phyloP scores from a whole-genome alignment of 1,284 basidiomycete species.

The Sporisorium iseilematis-ciliati region DNA sequence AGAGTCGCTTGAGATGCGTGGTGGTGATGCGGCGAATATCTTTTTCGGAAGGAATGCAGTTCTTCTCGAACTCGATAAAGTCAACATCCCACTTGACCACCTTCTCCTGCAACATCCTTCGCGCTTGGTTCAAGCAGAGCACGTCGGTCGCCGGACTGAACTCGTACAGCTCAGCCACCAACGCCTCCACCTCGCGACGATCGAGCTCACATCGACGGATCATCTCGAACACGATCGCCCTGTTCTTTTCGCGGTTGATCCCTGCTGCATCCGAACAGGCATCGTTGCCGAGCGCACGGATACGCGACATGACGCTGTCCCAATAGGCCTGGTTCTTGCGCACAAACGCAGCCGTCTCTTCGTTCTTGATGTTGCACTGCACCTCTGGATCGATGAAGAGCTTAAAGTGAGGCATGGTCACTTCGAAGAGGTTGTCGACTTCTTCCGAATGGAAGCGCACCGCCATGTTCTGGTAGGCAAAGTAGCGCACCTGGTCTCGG shows the following conservation, averaged over 20 bases:
- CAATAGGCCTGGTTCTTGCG: constrained; percentile 78
- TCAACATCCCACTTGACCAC: constrained; percentile 96
- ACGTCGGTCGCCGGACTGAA: constrained; percentile 78
- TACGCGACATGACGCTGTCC: constrained; percentile 73
- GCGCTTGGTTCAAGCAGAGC: constrained; percentile 86
- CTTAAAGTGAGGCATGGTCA: constrained; percentile 88
- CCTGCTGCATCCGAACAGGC: constrained; percentile 54
- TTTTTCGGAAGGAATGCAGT: constrained; percentile 71
- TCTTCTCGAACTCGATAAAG: constrained; percentile 74
- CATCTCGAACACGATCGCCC: constrained; percentile 47
- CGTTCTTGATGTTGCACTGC: constrained; percentile 87
- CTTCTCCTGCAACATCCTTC: constrained; percentile 88
- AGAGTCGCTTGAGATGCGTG: constrained; percentile 72
- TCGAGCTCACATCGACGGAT: constrained; percentile 57
- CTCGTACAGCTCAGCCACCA: constrained; percentile 77
- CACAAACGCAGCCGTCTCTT: constrained; percentile 84
- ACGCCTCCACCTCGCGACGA: constrained; percentile 77
- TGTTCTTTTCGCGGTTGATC: constrained; percentile 49
- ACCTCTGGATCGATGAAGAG: constrained; percentile 86
- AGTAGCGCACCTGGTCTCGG: constrained; percentile 91
- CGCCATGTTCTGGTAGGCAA: constrained; percentile 79
- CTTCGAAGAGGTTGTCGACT: constrained; percentile 81
- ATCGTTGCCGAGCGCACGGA: constrained; percentile 72
- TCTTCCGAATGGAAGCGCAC: constrained; percentile 90
- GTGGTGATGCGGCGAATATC: constrained; percentile 70